phyloP scores from a whole-genome alignment of 495 filamentous ascomycete genomes.

The Xylaria curta region DNA sequence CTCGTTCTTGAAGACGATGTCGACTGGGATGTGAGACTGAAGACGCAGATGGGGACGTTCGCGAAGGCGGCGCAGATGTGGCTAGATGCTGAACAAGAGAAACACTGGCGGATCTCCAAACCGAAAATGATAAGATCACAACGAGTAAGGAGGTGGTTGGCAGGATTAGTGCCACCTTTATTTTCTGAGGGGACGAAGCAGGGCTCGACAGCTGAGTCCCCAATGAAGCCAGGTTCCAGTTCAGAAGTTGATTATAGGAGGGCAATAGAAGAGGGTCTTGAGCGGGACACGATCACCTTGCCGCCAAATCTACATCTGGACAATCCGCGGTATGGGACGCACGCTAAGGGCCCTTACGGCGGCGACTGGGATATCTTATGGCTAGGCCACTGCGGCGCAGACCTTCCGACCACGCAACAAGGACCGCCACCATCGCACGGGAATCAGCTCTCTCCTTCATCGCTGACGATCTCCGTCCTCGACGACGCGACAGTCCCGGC shows the following conservation, averaged over 20 bases:
- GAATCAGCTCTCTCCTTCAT: slow-evolving; percentile 15
- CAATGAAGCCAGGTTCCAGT: not conserved
- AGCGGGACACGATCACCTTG: slow-evolving; percentile 21
- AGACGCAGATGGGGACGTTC: slow-evolving; percentile 50
- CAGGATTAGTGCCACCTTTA: not conserved
- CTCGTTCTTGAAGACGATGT: slow-evolving; percentile 59
- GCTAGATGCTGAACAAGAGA: slow-evolving; percentile 22
- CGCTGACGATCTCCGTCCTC: slow-evolving; percentile 41
- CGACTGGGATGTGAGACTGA: slow-evolving; percentile 57
- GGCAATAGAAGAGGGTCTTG: not conserved
- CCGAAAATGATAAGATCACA: not conserved
- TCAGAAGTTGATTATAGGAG: not conserved
- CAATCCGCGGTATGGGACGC: not conserved
- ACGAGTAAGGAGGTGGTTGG: not conserved
- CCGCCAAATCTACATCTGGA: not conserved
- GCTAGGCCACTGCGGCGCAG: slow-evolving; percentile 58
- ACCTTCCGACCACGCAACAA: slow-evolving; percentile 39
- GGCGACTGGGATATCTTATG: slow-evolving; percentile 58
- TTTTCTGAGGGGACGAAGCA: not conserved
- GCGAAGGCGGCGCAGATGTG: slow-evolving; percentile 41
- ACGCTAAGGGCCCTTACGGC: slow-evolving; percentile 40
- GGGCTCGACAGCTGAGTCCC: not conserved
- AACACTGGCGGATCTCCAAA: not conserved
- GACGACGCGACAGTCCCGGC: slow-evolving; percentile 49
- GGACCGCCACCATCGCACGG: not conserved